Evolutionary conservation across 2,329 filamentous ascomycete genomes (phyloP), one percentile per base, ranked within the genome.

Genomic region (Zymoseptoria brevis): DNA sequence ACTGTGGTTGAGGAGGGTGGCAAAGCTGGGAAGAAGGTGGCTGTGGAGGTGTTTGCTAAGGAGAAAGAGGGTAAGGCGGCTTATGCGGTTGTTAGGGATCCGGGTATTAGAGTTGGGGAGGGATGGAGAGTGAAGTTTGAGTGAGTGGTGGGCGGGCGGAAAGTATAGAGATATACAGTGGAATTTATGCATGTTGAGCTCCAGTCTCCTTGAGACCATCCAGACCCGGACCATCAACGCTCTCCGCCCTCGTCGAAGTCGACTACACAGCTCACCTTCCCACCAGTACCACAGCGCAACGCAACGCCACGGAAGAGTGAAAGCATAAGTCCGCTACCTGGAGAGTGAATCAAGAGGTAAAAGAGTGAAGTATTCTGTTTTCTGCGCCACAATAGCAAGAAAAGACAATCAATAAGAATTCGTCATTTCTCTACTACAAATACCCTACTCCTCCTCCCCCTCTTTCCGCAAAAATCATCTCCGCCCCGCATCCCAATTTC

Each of bases 21-120:
- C 73, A 69, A 76, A 72, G 64, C 70, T 66, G 60, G 71, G 58
- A 63, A 75, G 50, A 73, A 68, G 61, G 76, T 81, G 71, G 81
- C 81, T 2, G 81, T 82, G 11, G 75, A 87, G 60, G 78, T 89
- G 64, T 92, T 83, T 69, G 75, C 81, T 67, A 75, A 75, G 48
- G 78, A 75, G 16, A 74, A 76, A 22, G 76, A 75, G 2, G 80
- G 79, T 35, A 83, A 81, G 72, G 85, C 85, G 11, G 75, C 79
- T 19, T 88, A 82, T 77, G 86, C 82, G 2, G 76, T 87, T 16
- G 80, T 89, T 8, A 82, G 84, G 69, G 81, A 84, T 68, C 87
- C 86, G 0, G 78, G 78, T 56, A 80, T 87, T 16, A 75, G 71
- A n/a, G 81, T 89, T 73, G 81, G 81, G 41, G 80, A 77, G 67